Percentiles rank a stretch among this genome's conserved stretches.
These are phyloP conservation scores for Tetrapisispora arboricola DNA, from an alignment of 805 yeast species.

Conservation along the genomic window DNA sequence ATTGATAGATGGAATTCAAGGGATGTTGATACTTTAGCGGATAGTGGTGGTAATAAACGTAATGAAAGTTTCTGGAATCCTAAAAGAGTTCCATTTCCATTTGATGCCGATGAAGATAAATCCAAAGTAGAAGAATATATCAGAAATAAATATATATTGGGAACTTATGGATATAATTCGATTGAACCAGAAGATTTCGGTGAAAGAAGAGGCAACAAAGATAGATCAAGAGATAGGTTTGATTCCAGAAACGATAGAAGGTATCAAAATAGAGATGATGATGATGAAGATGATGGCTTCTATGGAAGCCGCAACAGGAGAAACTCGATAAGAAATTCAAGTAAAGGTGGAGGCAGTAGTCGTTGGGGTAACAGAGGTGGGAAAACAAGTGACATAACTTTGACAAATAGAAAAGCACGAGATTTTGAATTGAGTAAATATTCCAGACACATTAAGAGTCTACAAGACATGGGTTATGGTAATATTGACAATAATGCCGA, in stretches of 20 bases:
- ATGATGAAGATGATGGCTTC: background rate
- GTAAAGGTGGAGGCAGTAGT: background rate
- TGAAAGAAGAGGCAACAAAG: conserved; percentile 2
- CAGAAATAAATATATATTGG: conserved; percentile 58
- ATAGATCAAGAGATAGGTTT: conserved; percentile 2
- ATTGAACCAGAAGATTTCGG: conserved; percentile 25
- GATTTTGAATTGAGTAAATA: conserved; percentile 43
- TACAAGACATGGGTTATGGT: conserved; percentile 46
- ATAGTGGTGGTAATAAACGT: conserved; percentile 50
- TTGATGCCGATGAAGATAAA: conserved; percentile 61
- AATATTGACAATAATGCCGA: conserved; percentile 52
- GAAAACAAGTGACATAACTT: conserved; percentile 6
- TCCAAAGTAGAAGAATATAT: conserved; percentile 45
- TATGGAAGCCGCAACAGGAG: background rate
- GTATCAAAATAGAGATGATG: background rate
- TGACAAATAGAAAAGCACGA: conserved; percentile 44
- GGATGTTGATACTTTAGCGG: conserved; percentile 38
- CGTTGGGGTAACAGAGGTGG: background rate
- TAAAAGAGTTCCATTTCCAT: conserved; percentile 57
- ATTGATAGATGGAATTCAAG: conserved; percentile 56
- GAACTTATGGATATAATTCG: conserved; percentile 36
- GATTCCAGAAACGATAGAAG: background rate
- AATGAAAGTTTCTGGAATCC: conserved; percentile 61
- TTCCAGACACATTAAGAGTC: conserved; percentile 36
- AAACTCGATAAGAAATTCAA: background rate